phyloP scores from a whole-genome alignment of 495 filamentous ascomycete genomes.

The Pyrenula aspistea region DNA sequence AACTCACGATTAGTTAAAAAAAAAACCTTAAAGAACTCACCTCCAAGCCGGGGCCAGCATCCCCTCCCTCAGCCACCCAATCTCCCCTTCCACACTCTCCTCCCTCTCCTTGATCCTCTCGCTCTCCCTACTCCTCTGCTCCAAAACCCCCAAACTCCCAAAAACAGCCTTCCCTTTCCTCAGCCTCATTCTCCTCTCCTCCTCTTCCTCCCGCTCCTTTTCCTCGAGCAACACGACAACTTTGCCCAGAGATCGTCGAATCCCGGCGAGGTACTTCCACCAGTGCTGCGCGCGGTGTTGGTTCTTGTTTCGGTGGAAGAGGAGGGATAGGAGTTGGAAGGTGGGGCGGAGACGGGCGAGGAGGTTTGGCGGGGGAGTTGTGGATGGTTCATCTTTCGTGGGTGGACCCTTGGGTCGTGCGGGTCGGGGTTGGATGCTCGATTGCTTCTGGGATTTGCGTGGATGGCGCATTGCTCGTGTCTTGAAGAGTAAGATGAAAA shows the following conservation, averaged over 20 bases:
- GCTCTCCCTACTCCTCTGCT: conserved; percentile 4
- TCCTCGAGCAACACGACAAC: conserved; percentile 30
- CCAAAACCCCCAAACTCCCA: conserved; percentile 21
- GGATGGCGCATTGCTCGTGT: too few species aligned
- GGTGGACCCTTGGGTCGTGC: too few species aligned
- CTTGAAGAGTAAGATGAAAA: too few species aligned
- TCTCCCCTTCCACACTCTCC: background rate
- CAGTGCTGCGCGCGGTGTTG: conserved; percentile 62
- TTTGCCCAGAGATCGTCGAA: conserved; percentile 48
- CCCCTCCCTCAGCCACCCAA: conserved; percentile 17
- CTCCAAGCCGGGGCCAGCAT: conserved; percentile 31
- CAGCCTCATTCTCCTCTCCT: too few species aligned
- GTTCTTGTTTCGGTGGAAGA: conserved; percentile 72
- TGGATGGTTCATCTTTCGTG: background rate
- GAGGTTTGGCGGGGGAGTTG: background rate
- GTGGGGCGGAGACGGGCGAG: background rate
- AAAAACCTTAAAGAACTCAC: conserved; percentile 25
- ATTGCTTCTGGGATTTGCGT: too few species aligned
- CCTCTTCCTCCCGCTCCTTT: background rate
- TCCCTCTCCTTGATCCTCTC: background rate
- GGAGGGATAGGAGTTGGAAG: conserved; percentile 40
- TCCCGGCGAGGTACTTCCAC: conserved; percentile 57
- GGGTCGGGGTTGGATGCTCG: too few species aligned
- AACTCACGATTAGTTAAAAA: too few species aligned
- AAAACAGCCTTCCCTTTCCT: conserved; percentile 1